Evolutionary conservation across 441 rosid species (phyloP), one percentile per base, ranked within the genome.

Genomic region (Sinapis alba): DNA sequence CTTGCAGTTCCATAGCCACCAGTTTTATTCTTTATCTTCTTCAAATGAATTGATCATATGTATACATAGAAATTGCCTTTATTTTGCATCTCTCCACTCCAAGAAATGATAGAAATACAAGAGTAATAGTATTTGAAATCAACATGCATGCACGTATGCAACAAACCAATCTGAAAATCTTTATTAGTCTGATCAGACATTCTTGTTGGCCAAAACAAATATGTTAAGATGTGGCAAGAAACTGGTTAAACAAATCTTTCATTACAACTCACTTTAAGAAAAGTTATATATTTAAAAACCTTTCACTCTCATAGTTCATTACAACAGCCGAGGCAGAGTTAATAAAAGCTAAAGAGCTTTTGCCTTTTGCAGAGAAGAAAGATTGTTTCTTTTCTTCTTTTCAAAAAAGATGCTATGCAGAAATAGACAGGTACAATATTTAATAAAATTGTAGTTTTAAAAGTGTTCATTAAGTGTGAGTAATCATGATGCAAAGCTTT

Each of bases 281-380:
- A 60, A 68, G 78, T 34, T 68, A 43, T 38, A 68, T 24, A 16
- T 27, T 34, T 62, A 20, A 41, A 26, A 69, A 54, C 64, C 74
- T 69, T 27, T 76, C 74, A 51, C 69, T 68, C 58, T 68, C 68
- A n/a, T 27, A 16, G 38, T 66, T 66, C 72, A 45, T 66, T 74
- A 28, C 78, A 53, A 20, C 28, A 62, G 47, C 26, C 15, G 3
- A 36, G 54, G 74, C 24, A 71, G 71, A 43, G 54, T 45, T 71
- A 71, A 71, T 71, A 56, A 77, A 47, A 69, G 76, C 76, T 70
- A 71, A 45, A 65, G 18, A 71, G 56, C 51, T 43, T 43, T 43
- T 43, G 51, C 51, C 61, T 77, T 64, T 74, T 27, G 32, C 72
- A 57, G 11, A 54, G 75, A 61, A 69, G 51, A 68, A 62, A 20